These are phyloP conservation scores for Yamadazyma akitaensis DNA, from an alignment of 805 yeast genomes.

Conservation along the genomic window DNA sequence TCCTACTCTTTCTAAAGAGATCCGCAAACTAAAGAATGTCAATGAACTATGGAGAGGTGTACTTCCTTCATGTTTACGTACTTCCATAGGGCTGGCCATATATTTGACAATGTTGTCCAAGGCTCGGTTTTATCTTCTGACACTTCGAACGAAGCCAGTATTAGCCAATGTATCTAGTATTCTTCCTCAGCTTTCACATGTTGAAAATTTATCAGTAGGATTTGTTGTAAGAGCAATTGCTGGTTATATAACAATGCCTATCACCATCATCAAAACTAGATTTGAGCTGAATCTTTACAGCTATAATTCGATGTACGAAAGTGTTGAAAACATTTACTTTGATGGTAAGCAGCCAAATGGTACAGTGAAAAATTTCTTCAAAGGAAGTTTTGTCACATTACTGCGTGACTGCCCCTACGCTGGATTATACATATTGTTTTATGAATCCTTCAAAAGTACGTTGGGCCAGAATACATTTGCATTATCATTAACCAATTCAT, in stretches of 20 bases:
- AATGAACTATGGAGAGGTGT: constrained; percentile 89
- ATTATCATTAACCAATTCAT: background rate
- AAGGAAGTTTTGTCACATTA: constrained; percentile 84
- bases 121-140: constrained; percentile 51
- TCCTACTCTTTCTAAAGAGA: constrained; percentile 35
- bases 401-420: constrained; percentile 96
- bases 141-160: constrained; percentile 5
- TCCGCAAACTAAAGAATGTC: constrained; percentile 39
- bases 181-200: constrained; percentile 67
- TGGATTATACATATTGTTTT: constrained; percentile 82
- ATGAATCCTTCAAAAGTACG: constrained; percentile 65
- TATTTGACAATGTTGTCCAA: constrained; percentile 72
- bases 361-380: constrained; percentile 67
- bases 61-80: constrained; percentile 82
- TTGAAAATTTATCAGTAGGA: constrained; percentile 73
- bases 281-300: constrained; percentile 78
- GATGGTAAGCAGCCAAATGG: constrained; percentile 18
- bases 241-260: constrained; percentile 90
- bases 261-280: constrained; percentile 85
- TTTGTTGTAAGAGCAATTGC: constrained; percentile 74
- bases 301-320: constrained; percentile 62
- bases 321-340: constrained; percentile 53
- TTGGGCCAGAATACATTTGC: constrained; percentile 16
- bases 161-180: constrained; percentile 10
- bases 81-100: constrained; percentile 86